Percentiles rank a stretch among this genome's conserved stretches.
Evolutionary conservation across 2,329 filamentous ascomycete genomes (phyloP).

Genomic region (Dactylella cylindrospora): DNA sequence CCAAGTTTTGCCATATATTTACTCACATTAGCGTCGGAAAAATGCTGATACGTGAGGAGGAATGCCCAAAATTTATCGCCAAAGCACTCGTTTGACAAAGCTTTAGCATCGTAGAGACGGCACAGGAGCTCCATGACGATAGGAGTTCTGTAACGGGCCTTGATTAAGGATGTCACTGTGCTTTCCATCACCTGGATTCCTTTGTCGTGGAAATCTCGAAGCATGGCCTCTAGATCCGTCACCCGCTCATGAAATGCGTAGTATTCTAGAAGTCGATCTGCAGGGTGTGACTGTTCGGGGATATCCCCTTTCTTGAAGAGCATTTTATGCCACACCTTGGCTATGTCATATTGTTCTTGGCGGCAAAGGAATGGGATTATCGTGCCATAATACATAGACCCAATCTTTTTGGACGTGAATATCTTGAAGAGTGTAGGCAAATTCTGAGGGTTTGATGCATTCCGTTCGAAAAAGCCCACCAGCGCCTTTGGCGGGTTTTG

Average conservation of each 20-base stretch:
- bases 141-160: constrained; percentile 37
- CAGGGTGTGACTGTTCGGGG: constrained; percentile 42
- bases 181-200: constrained; percentile 42
- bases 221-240: constrained; percentile 43
- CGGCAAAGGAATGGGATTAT: constrained; percentile 45
- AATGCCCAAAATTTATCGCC: constrained; percentile 47
- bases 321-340: constrained; percentile 47
- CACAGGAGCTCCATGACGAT: constrained; percentile 45
- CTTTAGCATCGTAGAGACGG: constrained; percentile 27
- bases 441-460: constrained; percentile 11
- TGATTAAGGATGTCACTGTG: constrained; percentile 40
- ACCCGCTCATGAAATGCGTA: constrained; percentile 43
- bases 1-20: constrained; percentile 44
- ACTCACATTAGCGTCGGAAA: constrained; percentile 39
- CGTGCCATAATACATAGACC: constrained; percentile 25
- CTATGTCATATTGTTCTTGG: constrained; percentile 35
- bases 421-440: constrained; percentile 18
- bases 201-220: constrained; percentile 36
- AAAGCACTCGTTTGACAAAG: constrained; percentile 39
- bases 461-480: constrained; percentile 37
- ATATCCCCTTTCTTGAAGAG: constrained; percentile 44
- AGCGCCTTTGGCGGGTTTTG: constrained; percentile 28
- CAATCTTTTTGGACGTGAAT: constrained; percentile 20
- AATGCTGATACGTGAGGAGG: constrained; percentile 35
- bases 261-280: constrained; percentile 45